Conservation (phyloP, 2,329 filamentous ascomycete species). For the Davidsoniella neocaledoniae region DNA sequence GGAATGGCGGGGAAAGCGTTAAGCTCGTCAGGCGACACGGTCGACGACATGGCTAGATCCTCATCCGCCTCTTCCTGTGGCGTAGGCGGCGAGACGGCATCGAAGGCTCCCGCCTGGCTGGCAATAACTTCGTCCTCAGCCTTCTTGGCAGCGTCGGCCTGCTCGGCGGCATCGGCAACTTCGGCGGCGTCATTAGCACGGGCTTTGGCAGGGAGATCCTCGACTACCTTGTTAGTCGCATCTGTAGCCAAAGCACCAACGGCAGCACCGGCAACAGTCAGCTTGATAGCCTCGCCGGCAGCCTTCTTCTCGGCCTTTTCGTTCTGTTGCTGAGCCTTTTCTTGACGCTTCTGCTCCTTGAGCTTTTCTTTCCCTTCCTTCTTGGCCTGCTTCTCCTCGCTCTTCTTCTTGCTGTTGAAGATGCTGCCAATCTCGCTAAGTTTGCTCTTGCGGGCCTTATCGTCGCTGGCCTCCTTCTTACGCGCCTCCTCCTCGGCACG, state of each 20-base stretch:
- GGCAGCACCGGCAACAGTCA: background rate
- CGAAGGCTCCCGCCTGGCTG: background rate
- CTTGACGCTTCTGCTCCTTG: constrained; percentile 28
- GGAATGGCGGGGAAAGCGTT: background rate
- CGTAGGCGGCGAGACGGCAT: background rate
- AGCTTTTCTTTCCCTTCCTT: constrained; percentile 35
- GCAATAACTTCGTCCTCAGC: background rate
- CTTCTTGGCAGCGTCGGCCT: background rate
- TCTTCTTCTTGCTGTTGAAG: constrained; percentile 43
- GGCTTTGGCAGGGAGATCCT: background rate
- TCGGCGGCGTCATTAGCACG: background rate
- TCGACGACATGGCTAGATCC: constrained; percentile 1
- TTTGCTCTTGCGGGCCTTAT: constrained; percentile 44
- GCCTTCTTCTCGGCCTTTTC: constrained; percentile 14
- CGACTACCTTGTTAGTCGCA: background rate
- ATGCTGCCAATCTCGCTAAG: constrained; percentile 49
- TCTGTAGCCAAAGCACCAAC: background rate
- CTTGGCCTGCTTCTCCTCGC: constrained; percentile 39
- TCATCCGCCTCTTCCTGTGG: background rate
- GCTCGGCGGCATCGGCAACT: background rate
- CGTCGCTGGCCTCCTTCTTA: constrained; percentile 58
- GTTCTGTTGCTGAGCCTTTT: constrained; percentile 24
- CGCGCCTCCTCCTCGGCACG: constrained; percentile 71
- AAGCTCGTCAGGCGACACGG: constrained; percentile 3
- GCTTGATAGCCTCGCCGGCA: constrained; percentile 16